These are phyloP conservation scores for Lichtheimia hyalospora DNA, from an alignment of 371 early-diverging fungal species.

Conservation along the genomic window DNA sequence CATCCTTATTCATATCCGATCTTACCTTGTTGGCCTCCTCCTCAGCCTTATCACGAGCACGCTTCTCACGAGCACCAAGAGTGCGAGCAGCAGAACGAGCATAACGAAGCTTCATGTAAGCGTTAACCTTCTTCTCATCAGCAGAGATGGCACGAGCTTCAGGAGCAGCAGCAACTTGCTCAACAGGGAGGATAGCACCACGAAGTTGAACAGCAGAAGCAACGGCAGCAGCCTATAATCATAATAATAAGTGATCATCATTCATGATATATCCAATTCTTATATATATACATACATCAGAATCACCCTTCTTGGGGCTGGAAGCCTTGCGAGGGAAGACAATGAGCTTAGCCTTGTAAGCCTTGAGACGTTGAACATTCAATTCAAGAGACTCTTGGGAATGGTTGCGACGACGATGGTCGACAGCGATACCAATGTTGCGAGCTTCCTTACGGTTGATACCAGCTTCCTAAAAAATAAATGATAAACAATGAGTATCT, in stretches of 20 bases:
- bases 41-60: slow-evolving; percentile 80
- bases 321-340: slow-evolving; percentile 93
- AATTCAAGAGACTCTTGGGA: slow-evolving; percentile 93
- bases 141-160: slow-evolving; percentile 84
- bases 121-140: slow-evolving; percentile 80
- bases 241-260: too few species aligned
- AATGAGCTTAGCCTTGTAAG: slow-evolving; percentile 92
- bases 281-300: slow-evolving; percentile 47
- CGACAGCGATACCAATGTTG: slow-evolving; percentile 97
- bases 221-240: slow-evolving; percentile 59
- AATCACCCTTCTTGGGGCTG: slow-evolving; percentile 84
- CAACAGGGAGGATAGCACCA: slow-evolving; percentile 75
- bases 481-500: background rate
- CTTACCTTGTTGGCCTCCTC: slow-evolving; percentile 81
- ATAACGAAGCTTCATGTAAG: slow-evolving; percentile 88
- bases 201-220: slow-evolving; percentile 74
- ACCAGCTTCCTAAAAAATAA: slow-evolving; percentile 78
- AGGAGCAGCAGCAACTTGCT: slow-evolving; percentile 64
- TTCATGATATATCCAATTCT: too few species aligned
- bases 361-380: slow-evolving; percentile 97
- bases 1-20: background rate
- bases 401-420: slow-evolving; percentile 97
- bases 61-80: slow-evolving; percentile 85
- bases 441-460: slow-evolving; percentile 94
- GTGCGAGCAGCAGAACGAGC: slow-evolving; percentile 83